Evolutionary conservation across 2,329 filamentous ascomycete species (phyloP).

Genomic region (Parafenestella ontariensis): DNA sequence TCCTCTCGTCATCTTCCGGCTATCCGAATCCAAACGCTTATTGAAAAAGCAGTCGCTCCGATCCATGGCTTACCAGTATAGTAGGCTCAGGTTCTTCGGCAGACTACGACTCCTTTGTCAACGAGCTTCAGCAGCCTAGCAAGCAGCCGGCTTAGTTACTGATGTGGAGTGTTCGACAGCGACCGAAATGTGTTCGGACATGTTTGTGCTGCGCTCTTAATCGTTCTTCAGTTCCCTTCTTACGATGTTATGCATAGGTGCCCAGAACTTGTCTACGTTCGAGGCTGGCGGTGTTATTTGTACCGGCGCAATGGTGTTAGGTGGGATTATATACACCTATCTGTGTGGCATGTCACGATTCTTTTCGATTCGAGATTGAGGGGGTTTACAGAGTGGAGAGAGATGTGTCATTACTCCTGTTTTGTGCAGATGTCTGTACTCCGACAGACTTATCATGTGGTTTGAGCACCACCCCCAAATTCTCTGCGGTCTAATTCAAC

Average conservation of each 20-base stretch:
- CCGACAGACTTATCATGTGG: neutral
- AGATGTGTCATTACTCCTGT: neutral
- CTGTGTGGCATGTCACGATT: too few species aligned
- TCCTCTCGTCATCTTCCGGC: conserved; percentile 22
- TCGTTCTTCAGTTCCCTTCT: conserved; percentile 6
- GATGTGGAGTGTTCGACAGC: neutral
- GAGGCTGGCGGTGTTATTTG: conserved; percentile 18
- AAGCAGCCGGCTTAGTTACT: conserved; percentile 19
- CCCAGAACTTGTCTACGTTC: conserved; percentile 17
- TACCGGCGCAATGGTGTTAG: conserved; percentile 23
- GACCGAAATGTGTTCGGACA: neutral
- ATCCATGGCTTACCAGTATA: conserved; percentile 31
- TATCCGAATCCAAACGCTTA: conserved; percentile 42
- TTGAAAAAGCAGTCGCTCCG: conserved; percentile 37
- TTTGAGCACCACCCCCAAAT: too few species aligned
- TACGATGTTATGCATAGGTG: conserved; percentile 29
- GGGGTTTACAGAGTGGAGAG: neutral
- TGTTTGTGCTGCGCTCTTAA: conserved; percentile 1
- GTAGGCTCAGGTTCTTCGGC: conserved; percentile 20
- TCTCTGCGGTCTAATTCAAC: too few species aligned
- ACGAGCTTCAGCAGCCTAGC: conserved; percentile 25
- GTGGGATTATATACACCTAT: conserved; percentile 2
- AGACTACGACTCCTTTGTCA: conserved; percentile 28
- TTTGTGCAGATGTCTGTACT: neutral
- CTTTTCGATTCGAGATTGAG: too few species aligned